These are phyloP conservation scores for Pseudogymnoascus sp. DNA, from an alignment of 2,329 filamentous ascomycete genomes.

Conservation along the genomic window DNA sequence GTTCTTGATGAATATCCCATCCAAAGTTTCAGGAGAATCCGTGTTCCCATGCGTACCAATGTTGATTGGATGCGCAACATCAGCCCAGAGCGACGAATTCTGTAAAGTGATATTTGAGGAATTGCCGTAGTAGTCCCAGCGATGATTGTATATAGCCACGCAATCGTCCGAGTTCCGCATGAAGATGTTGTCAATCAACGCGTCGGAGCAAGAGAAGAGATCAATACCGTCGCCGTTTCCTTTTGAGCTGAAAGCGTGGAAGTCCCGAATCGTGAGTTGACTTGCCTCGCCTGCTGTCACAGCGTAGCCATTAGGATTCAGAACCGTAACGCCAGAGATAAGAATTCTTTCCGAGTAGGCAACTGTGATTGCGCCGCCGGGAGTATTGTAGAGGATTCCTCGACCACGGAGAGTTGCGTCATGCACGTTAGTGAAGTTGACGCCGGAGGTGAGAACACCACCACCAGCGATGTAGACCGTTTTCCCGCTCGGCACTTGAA, in stretches of 20 bases:
- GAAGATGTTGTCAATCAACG: background rate
- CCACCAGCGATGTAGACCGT: conserved; percentile 16
- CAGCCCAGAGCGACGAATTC: conserved; percentile 26
- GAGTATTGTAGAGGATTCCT: background rate
- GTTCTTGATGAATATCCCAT: conserved; percentile 25
- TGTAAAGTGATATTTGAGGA: conserved; percentile 28
- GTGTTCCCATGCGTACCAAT: conserved; percentile 29
- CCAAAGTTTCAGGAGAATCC: conserved; percentile 26
- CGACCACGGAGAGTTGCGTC: background rate
- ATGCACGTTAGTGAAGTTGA: background rate
- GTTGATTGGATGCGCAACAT: conserved; percentile 30
- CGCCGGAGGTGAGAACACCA: background rate
- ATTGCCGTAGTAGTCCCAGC: conserved; percentile 27
- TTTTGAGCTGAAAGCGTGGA: background rate
- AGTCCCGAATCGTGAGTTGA: background rate
- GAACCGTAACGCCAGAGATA: background rate
- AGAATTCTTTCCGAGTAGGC: background rate
- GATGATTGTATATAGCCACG: conserved; percentile 29
- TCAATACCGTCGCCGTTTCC: background rate
- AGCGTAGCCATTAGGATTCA: background rate
- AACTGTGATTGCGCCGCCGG: background rate
- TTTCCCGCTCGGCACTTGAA: conserved; percentile 13
- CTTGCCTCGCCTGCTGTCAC: background rate
- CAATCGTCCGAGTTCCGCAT: background rate
- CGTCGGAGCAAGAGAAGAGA: background rate